phyloP scores from a whole-genome alignment of 23 red algal species.

The Chondrus crispus region DNA sequence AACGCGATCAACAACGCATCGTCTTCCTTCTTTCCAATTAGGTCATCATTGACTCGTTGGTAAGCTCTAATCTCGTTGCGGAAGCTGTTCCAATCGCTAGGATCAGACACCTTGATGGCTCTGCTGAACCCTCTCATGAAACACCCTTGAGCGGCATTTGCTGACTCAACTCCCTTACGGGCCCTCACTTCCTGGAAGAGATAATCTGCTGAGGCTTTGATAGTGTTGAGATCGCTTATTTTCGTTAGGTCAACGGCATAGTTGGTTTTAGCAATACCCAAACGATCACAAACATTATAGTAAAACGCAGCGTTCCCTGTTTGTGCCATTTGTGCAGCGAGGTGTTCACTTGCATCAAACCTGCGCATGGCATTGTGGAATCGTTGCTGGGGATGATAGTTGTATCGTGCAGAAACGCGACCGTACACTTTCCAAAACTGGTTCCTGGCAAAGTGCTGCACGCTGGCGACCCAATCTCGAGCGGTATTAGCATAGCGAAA shows the following conservation, averaged over 20 bases:
- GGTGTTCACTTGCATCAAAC: background rate
- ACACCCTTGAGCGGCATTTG: background rate
- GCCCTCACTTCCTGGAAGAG: background rate
- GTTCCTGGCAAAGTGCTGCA: background rate
- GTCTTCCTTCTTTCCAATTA: background rate
- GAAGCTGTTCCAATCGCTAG: background rate
- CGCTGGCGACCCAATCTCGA: background rate
- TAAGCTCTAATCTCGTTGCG: background rate
- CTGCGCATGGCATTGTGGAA: background rate
- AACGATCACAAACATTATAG: no score
- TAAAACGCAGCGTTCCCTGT: background rate
- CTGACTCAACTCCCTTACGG: background rate
- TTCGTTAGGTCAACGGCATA: background rate
- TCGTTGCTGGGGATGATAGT: background rate
- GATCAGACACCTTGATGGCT: background rate
- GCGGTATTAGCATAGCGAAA: background rate
- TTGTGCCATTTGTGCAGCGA: background rate
- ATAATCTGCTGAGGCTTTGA: background rate
- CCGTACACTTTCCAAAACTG: background rate
- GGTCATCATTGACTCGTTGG: background rate
- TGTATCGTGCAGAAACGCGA: background rate
- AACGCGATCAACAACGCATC: background rate
- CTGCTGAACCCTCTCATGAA: slow-evolving; percentile 8
- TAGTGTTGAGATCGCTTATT: background rate
- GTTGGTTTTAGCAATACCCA: no score